phyloP scores from a whole-genome alignment of 495 filamentous ascomycete species.

The Pseudevernia furfuracea region DNA sequence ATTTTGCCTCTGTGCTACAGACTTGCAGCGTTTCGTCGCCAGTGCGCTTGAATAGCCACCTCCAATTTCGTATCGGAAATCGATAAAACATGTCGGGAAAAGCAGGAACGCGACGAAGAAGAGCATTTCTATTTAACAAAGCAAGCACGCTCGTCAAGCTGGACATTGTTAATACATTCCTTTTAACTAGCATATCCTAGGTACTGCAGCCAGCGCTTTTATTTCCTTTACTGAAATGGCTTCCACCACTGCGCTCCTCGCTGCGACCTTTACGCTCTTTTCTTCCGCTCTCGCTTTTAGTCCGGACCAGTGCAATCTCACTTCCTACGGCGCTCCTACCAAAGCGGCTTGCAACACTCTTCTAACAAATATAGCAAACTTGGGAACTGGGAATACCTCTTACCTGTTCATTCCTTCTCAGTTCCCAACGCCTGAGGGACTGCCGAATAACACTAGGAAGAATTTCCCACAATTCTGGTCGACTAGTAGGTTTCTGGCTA shows the following conservation, averaged over 20 bases:
- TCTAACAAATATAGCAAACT: background rate
- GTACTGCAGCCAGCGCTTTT: background rate
- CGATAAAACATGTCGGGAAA: background rate
- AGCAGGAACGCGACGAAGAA: background rate
- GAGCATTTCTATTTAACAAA: background rate
- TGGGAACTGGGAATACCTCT: background rate
- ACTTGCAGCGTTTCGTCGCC: constrained; percentile 2
- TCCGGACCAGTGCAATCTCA: background rate
- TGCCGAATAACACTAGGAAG: background rate
- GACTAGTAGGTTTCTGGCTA: background rate
- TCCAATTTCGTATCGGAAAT: background rate
- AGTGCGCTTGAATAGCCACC: constrained; percentile 2
- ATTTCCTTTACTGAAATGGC: background rate
- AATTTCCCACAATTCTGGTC: background rate
- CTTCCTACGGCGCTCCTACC: background rate
- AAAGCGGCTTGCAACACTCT: background rate
- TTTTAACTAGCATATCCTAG: background rate
- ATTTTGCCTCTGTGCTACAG: background rate
- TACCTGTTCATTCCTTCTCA: background rate
- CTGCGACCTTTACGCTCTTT: background rate
- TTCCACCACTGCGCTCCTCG: background rate
- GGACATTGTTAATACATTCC: background rate
- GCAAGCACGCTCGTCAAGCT: background rate
- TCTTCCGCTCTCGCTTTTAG: background rate
- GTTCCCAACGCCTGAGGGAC: background rate